phyloP scores from a whole-genome alignment of 352 stramenopile genomes.

The Phytophthora sp. region DNA sequence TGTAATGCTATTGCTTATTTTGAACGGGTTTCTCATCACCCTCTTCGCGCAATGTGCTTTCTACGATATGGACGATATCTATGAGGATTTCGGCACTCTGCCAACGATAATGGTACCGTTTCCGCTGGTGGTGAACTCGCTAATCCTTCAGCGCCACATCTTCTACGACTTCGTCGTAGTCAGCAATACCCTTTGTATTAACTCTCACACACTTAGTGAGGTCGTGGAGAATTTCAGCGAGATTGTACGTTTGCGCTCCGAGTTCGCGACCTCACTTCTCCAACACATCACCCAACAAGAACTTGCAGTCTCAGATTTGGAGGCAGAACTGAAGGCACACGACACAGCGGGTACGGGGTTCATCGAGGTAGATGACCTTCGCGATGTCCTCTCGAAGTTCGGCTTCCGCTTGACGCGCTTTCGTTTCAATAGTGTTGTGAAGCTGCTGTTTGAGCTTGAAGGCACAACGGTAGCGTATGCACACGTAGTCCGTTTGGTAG shows the following conservation, averaged over 20 bases:
- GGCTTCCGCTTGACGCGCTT: constrained; percentile 58
- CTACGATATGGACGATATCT: constrained; percentile 44
- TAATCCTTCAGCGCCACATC: constrained; percentile 60
- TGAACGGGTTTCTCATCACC: constrained; percentile 72
- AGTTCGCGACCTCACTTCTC: constrained; percentile 45
- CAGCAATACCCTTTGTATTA: constrained; percentile 53
- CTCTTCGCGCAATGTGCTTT: constrained; percentile 63
- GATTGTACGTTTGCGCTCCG: constrained; percentile 50
- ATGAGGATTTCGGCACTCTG: constrained; percentile 39
- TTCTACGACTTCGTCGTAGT: constrained; percentile 69
- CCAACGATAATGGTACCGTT: constrained; percentile 45
- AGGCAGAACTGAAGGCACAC: constrained; percentile 30
- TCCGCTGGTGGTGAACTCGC: constrained; percentile 47
- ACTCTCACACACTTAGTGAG: constrained; percentile 53
- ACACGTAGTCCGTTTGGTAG: constrained; percentile 50
- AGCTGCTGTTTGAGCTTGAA: constrained; percentile 54
- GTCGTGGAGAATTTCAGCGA: constrained; percentile 70
- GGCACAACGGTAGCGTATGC: constrained; percentile 43
- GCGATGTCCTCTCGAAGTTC: constrained; percentile 43
- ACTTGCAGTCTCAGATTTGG: constrained; percentile 36
- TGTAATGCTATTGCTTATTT: constrained; percentile 60
- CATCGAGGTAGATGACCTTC: constrained; percentile 52
- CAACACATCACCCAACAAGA: constrained; percentile 28
- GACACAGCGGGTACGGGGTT: constrained; percentile 32
- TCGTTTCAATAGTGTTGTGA: constrained; percentile 69